These are phyloP conservation scores for Chiua virens DNA, from an alignment of 768 basidiomycete genomes.

Conservation along the genomic window DNA sequence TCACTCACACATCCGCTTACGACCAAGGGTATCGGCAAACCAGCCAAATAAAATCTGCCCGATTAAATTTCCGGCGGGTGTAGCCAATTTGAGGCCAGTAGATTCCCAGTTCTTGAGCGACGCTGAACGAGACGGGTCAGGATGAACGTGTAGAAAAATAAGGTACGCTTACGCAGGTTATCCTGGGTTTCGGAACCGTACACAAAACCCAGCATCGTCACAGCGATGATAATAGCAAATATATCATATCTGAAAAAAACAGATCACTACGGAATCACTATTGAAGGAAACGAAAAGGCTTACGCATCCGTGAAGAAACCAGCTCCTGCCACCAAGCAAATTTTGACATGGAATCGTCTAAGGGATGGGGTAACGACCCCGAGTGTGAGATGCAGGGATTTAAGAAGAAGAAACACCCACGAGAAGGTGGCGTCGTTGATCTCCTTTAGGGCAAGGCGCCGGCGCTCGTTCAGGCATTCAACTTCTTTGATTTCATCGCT, in stretches of 20 bases:
- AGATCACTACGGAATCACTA: no score
- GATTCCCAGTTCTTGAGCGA: slow-evolving; percentile 48
- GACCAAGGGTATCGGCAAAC: slow-evolving; percentile 71
- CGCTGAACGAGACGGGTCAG: neutral
- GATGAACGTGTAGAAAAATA: slow-evolving; percentile 24
- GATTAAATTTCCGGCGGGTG: slow-evolving; percentile 69
- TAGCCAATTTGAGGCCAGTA: slow-evolving; percentile 72
- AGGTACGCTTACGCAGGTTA: neutral
- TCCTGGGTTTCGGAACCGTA: slow-evolving; percentile 43
- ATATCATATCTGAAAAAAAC: slow-evolving; percentile 56
- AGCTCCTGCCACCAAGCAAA: no score
- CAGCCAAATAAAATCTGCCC: slow-evolving; percentile 77
- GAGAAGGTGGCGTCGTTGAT: no score
- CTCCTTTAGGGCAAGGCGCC: no score
- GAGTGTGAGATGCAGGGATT: no score
- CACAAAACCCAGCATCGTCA: slow-evolving; percentile 78
- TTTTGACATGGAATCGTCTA: no score
- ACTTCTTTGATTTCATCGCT: no score
- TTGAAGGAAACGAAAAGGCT: no score
- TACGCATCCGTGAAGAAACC: no score
- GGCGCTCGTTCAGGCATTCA: no score
- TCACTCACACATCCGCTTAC: slow-evolving; percentile 72
- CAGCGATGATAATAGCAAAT: slow-evolving; percentile 84
- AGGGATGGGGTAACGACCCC: slow-evolving; percentile 31
- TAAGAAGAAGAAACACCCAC: no score